Conservation (phyloP, 371 early-diverging fungal genomes). For the Dinochytrium kinnereticum region DNA sequence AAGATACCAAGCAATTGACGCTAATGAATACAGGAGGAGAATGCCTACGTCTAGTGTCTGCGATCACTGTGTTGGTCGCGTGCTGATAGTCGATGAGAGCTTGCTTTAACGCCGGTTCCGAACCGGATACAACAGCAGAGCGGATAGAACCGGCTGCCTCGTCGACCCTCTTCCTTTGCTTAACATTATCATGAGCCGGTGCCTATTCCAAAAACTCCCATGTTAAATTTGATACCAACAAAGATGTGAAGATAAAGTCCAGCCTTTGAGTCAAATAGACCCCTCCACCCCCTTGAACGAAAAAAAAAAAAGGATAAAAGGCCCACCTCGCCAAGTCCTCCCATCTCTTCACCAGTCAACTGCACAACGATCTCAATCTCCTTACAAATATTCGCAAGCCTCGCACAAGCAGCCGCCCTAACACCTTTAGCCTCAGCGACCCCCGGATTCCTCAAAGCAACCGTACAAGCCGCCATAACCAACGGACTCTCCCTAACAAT, state of each 20-base stretch:
- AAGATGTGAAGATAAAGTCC: too few relatives aligned
- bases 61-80: slow-evolving; percentile 18
- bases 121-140: slow-evolving; percentile 8
- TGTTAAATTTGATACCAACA: too few relatives aligned
- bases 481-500: slow-evolving; percentile 45
- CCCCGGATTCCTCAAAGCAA: slow-evolving; percentile 26
- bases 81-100: slow-evolving; percentile 22
- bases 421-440: slow-evolving; percentile 15
- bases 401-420: slow-evolving; percentile 16
- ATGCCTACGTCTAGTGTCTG: slow-evolving; percentile 24
- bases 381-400: slow-evolving; percentile 27
- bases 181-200: slow-evolving; percentile 1
- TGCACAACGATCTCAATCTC: slow-evolving; percentile 48
- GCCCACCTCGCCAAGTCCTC: background rate
- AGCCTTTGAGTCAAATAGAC: too few relatives aligned
- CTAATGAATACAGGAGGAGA: background rate
- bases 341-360: slow-evolving; percentile 33
- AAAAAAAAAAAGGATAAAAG: too few relatives aligned
- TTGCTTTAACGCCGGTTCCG: background rate
- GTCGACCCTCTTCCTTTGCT: slow-evolving; percentile 1
- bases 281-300: too few relatives aligned
- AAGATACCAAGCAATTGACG: background rate
- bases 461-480: slow-evolving; percentile 41
- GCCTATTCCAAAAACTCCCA: too few relatives aligned
- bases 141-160: slow-evolving; percentile 1